These are phyloP conservation scores for Filosporella fistucella DNA, from an alignment of 495 filamentous ascomycete genomes.

Conservation along the genomic window DNA sequence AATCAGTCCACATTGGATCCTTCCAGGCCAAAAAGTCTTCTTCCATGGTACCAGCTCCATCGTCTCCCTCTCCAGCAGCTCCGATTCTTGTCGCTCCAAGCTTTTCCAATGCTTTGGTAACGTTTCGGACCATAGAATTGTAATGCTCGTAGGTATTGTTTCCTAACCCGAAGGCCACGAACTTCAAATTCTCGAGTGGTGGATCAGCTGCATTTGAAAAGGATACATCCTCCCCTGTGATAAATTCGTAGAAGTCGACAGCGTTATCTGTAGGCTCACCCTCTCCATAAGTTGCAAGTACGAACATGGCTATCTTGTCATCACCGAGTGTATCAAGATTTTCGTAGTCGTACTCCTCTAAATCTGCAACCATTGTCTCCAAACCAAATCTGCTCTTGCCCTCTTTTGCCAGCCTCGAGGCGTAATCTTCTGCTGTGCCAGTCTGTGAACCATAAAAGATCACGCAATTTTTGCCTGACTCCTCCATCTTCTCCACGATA, in stretches of 20 bases:
- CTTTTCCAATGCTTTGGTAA: conserved; percentile 73
- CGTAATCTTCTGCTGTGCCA: conserved; percentile 97
- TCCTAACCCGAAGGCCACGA: conserved; percentile 91
- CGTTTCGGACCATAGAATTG: conserved; percentile 94
- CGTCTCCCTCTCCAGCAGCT: conserved; percentile 89
- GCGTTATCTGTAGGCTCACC: conserved; percentile 98
- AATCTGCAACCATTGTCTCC: conserved; percentile 96
- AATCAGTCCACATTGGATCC: conserved; percentile 93
- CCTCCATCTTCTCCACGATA: conserved; percentile 93
- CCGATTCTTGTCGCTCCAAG: conserved; percentile 82
- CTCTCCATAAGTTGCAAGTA: conserved; percentile 96
- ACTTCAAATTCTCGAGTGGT: conserved; percentile 81
- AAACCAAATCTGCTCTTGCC: conserved; percentile 93
- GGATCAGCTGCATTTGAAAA: conserved; percentile 79
- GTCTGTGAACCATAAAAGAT: conserved; percentile 99
- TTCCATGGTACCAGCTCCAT: conserved; percentile 98
- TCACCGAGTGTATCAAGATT: conserved; percentile 85
- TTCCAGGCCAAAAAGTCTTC: conserved; percentile 99
- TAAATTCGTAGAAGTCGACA: conserved; percentile 97
- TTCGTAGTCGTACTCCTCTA: conserved; percentile 97
- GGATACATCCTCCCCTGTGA: conserved; percentile 70
- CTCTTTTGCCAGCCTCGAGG: conserved; percentile 95
- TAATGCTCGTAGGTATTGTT: conserved; percentile 99
- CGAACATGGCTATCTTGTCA: conserved; percentile 91
- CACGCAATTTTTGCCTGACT: conserved; percentile 93